A percentile compares a stretch with the other conserved stretches of the same genome.
These are phyloP conservation scores for Balansia obtecta DNA, from an alignment of 2,329 filamentous ascomycete species.

Conservation along the genomic window DNA sequence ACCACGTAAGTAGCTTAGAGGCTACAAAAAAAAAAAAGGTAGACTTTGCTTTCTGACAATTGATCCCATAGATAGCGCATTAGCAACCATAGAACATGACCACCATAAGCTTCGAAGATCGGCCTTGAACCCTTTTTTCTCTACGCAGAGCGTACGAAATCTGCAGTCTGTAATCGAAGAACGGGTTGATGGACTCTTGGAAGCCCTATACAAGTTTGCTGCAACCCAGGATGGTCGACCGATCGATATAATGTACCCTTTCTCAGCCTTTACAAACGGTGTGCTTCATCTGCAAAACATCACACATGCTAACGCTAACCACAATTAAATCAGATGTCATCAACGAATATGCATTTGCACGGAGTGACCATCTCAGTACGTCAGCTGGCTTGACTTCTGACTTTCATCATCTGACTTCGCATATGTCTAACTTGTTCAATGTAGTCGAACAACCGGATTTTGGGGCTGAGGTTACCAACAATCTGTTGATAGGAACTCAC, in stretches of 20 bases:
- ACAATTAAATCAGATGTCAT: conserved; percentile 20
- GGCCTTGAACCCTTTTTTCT: conserved; percentile 25
- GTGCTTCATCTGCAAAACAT: conserved; percentile 3
- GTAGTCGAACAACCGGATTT: conserved; percentile 22
- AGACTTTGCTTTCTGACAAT: conserved; percentile 1
- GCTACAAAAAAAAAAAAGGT: not conserved
- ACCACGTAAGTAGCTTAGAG: conserved; percentile 15
- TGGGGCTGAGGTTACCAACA: conserved; percentile 22
- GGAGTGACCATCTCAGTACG: conserved; percentile 19
- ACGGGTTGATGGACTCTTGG: conserved; percentile 20
- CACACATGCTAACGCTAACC: not conserved
- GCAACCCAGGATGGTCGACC: conserved; percentile 14
- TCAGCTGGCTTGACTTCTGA: not conserved
- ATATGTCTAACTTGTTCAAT: not conserved
- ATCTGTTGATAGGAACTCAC: conserved; percentile 24
- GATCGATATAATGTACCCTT: conserved; percentile 24
- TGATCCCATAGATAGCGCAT: conserved; percentile 17
- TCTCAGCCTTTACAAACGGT: conserved; percentile 27
- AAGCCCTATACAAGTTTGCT: conserved; percentile 18
- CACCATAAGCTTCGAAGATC: conserved; percentile 21
- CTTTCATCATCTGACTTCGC: not conserved
- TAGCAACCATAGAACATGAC: conserved; percentile 23
- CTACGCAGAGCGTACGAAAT: conserved; percentile 23
- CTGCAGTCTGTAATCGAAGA: conserved; percentile 26
- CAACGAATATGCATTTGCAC: conserved; percentile 27